Evolutionary conservation across 1,284 basidiomycete species (phyloP).

Genomic region (Ustilago nuda): DNA sequence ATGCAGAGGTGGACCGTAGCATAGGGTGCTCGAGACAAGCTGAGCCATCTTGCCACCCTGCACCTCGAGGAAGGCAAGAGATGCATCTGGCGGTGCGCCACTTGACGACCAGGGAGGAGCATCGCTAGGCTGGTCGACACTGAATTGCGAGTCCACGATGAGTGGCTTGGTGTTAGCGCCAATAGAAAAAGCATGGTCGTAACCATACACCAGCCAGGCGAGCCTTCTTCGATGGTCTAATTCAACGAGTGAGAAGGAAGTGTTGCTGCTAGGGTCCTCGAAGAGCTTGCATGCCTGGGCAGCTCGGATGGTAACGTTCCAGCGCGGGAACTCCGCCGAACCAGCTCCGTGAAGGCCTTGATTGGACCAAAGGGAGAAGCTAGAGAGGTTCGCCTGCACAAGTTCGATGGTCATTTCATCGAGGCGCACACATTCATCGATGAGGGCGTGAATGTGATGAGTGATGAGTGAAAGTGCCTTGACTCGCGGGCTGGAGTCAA

Average conservation of each 20-base stretch:
- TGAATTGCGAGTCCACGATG: constrained; percentile 52
- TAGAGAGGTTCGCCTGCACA: constrained; percentile 44
- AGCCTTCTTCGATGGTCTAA: constrained; percentile 45
- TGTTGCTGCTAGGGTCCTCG: constrained; percentile 35
- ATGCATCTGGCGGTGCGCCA: constrained; percentile 40
- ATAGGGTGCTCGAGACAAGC: constrained; percentile 41
- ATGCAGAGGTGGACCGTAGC: constrained; percentile 43
- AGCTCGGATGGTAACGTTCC: constrained; percentile 45
- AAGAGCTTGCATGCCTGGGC: constrained; percentile 40
- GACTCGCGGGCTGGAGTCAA: constrained; percentile 27
- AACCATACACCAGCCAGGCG: constrained; percentile 53
- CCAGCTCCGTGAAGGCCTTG: constrained; percentile 43
- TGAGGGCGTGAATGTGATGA: constrained; percentile 36
- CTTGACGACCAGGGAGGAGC: constrained; percentile 33
- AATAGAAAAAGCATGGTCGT: constrained; percentile 49
- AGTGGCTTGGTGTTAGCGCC: constrained; percentile 46
- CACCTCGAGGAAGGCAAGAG: constrained; percentile 34
- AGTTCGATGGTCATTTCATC: constrained; percentile 52
- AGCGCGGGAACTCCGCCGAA: constrained; percentile 37
- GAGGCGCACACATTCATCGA: constrained; percentile 46
- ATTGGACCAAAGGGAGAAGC: constrained; percentile 46
- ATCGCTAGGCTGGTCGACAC: constrained; percentile 48
- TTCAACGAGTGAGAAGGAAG: constrained; percentile 10
- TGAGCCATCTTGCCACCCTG: constrained; percentile 41
- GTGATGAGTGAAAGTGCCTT: constrained; percentile 27